Percentiles rank a stretch among this genome's conserved stretches.
phyloP scores from a whole-genome alignment of 1,139 yeast species.

The Pichia sp. region DNA sequence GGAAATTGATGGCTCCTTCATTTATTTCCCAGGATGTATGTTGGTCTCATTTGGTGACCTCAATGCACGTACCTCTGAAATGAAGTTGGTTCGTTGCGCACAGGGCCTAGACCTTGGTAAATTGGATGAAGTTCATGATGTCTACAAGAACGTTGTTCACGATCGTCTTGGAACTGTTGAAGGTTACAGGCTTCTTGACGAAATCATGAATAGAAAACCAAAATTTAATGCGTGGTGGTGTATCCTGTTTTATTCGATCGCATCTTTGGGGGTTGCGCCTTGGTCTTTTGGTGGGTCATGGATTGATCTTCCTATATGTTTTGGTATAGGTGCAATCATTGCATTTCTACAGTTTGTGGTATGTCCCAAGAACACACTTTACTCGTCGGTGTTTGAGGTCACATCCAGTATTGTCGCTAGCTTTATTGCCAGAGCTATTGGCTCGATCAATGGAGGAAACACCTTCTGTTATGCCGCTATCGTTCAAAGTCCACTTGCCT shows the following conservation, averaged over 20 bases:
- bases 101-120: conserved; percentile 84
- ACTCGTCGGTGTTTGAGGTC: conserved; percentile 88
- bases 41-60: conserved; percentile 88
- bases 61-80: conserved; percentile 89
- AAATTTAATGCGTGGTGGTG: conserved; percentile 71
- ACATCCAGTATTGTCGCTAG: conserved; percentile 82
- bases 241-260: conserved; percentile 71
- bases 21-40: conserved; percentile 94
- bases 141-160: conserved; percentile 84
- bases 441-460: conserved; percentile 60
- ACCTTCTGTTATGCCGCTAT: conserved; percentile 82
- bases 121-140: conserved; percentile 69
- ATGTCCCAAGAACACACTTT: conserved; percentile 77
- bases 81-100: conserved; percentile 74
- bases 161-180: conserved; percentile 83
- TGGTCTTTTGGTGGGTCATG: conserved; percentile 90
- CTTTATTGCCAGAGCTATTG: conserved; percentile 82
- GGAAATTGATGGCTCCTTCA: conserved; percentile 85
- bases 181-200: conserved; percentile 66
- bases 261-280: conserved; percentile 77
- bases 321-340: conserved; percentile 73
- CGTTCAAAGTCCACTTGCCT: conserved; percentile 83
- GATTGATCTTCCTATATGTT: conserved; percentile 79
- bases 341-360: conserved; percentile 76
- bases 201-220: conserved; percentile 52